Evolutionary conservation across 768 basidiomycete species (phyloP).

Genomic region (Lentinula sp.): DNA sequence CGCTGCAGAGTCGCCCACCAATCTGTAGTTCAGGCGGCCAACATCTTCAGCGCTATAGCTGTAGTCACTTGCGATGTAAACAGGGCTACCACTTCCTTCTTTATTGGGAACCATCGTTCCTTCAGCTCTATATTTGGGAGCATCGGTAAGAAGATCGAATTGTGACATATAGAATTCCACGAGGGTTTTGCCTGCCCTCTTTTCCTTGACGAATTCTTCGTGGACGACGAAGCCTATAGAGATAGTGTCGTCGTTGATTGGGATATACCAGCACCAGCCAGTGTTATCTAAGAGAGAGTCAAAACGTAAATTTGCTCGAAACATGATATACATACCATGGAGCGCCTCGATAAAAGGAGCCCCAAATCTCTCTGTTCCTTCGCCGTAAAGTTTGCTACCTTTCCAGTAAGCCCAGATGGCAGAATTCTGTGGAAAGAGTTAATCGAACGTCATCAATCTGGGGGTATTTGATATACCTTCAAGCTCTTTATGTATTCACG

Average conservation of each 20-base stretch:
- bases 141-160: constrained; percentile 12
- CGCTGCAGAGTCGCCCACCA: constrained; percentile 34
- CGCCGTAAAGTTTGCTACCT: constrained; percentile 36
- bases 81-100: constrained; percentile 15
- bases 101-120: constrained; percentile 18
- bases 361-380: constrained; percentile 29
- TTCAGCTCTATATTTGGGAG: constrained; percentile 10
- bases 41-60: constrained; percentile 26
- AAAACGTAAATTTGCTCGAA: not conserved
- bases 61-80: constrained; percentile 26
- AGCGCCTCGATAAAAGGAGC: constrained; percentile 30
- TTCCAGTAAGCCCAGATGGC: constrained; percentile 69
- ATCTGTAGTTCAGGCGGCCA: constrained; percentile 24
- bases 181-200: constrained; percentile 19
- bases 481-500: constrained; percentile 46
- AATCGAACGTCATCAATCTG: not conserved
- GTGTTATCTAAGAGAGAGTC: constrained; percentile 29
- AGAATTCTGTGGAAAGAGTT: constrained; percentile 28
- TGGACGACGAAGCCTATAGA: constrained; percentile 52
- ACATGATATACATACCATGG: constrained; percentile 18
- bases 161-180: constrained; percentile 23
- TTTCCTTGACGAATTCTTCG: constrained; percentile 22
- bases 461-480: constrained; percentile 11
- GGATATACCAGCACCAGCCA: constrained; percentile 58
- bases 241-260: constrained; percentile 40